These are phyloP conservation scores for Geotrichum bryndzae DNA, from an alignment of 1,139 yeast species.

Conservation along the genomic window DNA sequence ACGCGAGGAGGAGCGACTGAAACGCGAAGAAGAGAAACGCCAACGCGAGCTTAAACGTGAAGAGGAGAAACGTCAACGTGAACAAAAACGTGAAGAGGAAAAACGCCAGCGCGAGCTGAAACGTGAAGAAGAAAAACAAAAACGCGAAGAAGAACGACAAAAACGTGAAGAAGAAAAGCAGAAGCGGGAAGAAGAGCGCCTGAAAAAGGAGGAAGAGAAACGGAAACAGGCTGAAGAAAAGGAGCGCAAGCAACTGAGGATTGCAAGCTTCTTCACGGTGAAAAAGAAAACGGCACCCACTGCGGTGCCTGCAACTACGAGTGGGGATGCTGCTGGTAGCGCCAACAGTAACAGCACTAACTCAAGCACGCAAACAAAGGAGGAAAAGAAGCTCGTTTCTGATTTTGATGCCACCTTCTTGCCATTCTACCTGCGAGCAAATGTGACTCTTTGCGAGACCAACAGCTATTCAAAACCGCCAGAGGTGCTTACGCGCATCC, in stretches of 20 bases:
- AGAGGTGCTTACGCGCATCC: not conserved
- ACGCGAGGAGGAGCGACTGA: conserved; percentile 1
- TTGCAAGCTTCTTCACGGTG: conserved; percentile 15
- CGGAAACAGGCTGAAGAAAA: conserved; percentile 12
- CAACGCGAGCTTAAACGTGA: conserved; percentile 8
- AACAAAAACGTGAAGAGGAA: conserved; percentile 1
- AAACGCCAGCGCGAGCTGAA: not conserved
- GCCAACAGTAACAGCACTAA: not conserved
- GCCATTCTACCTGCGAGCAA: conserved; percentile 14
- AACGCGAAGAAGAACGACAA: not conserved
- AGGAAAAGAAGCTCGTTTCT: not conserved
- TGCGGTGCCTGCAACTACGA: not conserved
- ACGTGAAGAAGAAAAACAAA: not conserved
- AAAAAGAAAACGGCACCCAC: conserved; percentile 1
- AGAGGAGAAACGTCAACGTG: conserved; percentile 8
- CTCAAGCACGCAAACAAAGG: not conserved
- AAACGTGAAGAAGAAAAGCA: conserved; percentile 12
- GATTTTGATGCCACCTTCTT: conserved; percentile 15
- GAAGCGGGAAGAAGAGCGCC: conserved; percentile 7
- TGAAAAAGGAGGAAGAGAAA: conserved; percentile 14
- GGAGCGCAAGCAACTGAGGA: conserved; percentile 12
- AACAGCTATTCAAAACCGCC: not conserved
- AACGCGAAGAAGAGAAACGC: conserved; percentile 9
- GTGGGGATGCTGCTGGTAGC: not conserved
- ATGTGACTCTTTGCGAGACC: conserved; percentile 9